phyloP scores from a whole-genome alignment of 345 rosid genomes.

The Brassica incana region DNA sequence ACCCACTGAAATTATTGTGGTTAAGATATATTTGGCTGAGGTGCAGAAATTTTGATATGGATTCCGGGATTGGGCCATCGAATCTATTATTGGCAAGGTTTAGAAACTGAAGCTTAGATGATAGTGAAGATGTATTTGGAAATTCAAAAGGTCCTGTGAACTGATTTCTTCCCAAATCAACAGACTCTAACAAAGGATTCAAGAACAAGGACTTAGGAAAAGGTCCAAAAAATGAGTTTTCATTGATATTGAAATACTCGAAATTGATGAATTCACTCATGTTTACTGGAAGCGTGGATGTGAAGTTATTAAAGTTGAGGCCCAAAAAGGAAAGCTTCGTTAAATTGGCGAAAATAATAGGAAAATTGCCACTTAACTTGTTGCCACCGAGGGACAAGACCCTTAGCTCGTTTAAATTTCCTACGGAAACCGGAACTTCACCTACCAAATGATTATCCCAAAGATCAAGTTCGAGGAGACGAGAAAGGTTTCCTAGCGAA shows the following conservation, averaged over 20 bases:
- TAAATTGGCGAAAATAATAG: not conserved
- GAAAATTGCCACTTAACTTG: not conserved
- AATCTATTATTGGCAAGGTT: not conserved
- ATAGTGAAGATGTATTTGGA: not conserved
- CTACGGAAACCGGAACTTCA: not conserved
- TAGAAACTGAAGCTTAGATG: not conserved
- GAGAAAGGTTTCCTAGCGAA: slow-evolving; percentile 19
- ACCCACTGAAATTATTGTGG: not conserved
- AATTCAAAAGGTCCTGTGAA: slow-evolving; percentile 10
- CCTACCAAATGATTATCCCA: not conserved
- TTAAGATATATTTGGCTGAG: not conserved
- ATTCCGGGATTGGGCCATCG: slow-evolving; percentile 5
- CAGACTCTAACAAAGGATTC: not conserved
- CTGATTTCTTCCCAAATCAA: not conserved
- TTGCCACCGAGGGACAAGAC: not conserved
- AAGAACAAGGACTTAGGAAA: slow-evolving; percentile 14
- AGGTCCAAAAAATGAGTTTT: not conserved
- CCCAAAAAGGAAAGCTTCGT: not conserved
- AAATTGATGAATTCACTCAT: slow-evolving; percentile 1
- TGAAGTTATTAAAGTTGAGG: not conserved
- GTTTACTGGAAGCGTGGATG: slow-evolving; percentile 3
- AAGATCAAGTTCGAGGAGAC: not conserved
- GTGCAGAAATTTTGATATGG: not conserved
- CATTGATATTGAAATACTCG: not conserved
- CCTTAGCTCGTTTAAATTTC: not conserved